Conservation (phyloP, 23 red algal genomes). For the Gracilaria vermiculophylla region DNA sequence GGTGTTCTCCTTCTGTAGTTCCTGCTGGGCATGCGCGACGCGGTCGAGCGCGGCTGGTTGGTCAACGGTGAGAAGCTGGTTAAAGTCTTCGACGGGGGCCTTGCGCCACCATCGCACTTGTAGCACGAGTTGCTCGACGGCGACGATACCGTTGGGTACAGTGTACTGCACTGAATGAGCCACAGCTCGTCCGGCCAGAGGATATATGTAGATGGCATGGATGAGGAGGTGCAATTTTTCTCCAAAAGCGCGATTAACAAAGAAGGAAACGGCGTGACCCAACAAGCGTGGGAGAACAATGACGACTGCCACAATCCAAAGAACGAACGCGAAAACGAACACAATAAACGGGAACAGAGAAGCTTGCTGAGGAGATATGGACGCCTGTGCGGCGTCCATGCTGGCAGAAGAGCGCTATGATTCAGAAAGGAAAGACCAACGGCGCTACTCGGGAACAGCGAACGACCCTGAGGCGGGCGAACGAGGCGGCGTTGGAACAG, state of each 20-base stretch:
- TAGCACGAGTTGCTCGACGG: conserved; percentile 51
- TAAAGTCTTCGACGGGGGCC: background rate
- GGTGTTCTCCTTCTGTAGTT: conserved; percentile 31
- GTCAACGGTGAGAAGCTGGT: conserved; percentile 43
- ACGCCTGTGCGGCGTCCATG: conserved; percentile 3
- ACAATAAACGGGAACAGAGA: conserved; percentile 20
- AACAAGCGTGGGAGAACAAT: conserved; percentile 46
- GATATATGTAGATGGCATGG: conserved; percentile 46
- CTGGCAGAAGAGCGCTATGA: background rate
- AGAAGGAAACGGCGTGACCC: conserved; percentile 26
- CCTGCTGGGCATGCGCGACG: conserved; percentile 25
- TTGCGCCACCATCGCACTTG: conserved; percentile 65
- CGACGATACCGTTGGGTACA: conserved; percentile 21
- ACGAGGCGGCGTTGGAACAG: background rate
- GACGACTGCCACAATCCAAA: conserved; percentile 27
- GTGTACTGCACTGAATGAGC: conserved; percentile 63
- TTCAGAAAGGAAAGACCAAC: background rate
- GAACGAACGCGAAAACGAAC: conserved; percentile 20
- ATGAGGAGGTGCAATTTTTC: conserved; percentile 28
- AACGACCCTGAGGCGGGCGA: background rate
- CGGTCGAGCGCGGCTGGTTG: conserved; percentile 31
- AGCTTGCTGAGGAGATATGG: conserved; percentile 7
- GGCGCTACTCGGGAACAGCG: background rate
- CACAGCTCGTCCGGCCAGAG: conserved; percentile 44
- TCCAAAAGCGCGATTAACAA: conserved; percentile 28